Percentiles rank a stretch among this genome's conserved stretches.
These are phyloP conservation scores for Gossypium rotundifolium DNA, from an alignment of 345 rosid species.

Conservation along the genomic window DNA sequence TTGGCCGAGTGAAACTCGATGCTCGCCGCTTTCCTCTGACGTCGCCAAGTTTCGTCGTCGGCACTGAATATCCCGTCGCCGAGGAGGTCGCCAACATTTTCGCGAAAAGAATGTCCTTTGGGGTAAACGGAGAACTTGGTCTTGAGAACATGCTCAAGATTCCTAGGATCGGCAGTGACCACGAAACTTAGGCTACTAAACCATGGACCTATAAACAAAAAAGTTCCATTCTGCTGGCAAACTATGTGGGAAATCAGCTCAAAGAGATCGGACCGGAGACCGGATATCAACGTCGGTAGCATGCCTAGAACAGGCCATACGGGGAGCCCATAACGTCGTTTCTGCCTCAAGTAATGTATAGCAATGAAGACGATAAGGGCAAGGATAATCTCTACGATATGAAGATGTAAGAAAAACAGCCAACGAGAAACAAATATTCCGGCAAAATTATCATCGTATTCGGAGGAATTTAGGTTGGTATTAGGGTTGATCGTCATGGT, in stretches of 20 bases:
- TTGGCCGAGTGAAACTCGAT: constrained; percentile 86
- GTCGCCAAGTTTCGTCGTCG: constrained; percentile 78
- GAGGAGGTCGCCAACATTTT: constrained; percentile 62
- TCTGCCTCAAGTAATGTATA: constrained; percentile 51
- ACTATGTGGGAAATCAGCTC: constrained; percentile 67
- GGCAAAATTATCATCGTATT: background rate
- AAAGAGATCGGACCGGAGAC: constrained; percentile 44
- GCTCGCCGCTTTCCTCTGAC: constrained; percentile 84
- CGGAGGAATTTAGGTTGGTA: constrained; percentile 30
- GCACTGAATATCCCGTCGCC: constrained; percentile 91
- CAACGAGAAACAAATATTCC: constrained; percentile 14
- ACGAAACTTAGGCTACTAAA: constrained; percentile 70
- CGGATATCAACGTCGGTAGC: constrained; percentile 67
- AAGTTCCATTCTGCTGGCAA: constrained; percentile 63
- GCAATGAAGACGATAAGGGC: constrained; percentile 40
- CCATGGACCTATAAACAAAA: constrained; percentile 72
- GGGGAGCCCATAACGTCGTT: constrained; percentile 47
- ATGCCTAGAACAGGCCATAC: constrained; percentile 88
- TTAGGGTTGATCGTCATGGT: constrained; percentile 46
- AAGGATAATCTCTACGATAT: constrained; percentile 44
- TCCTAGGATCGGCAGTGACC: constrained; percentile 78
- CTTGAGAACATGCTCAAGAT: constrained; percentile 83
- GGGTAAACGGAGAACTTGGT: constrained; percentile 78
- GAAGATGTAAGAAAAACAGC: constrained; percentile 37
- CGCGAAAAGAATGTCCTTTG: constrained; percentile 72